A percentile compares a stretch with the other conserved stretches of the same genome.
Evolutionary conservation across 1,139 yeast species (phyloP).

Genomic region (Yamadazyma dendronema): DNA sequence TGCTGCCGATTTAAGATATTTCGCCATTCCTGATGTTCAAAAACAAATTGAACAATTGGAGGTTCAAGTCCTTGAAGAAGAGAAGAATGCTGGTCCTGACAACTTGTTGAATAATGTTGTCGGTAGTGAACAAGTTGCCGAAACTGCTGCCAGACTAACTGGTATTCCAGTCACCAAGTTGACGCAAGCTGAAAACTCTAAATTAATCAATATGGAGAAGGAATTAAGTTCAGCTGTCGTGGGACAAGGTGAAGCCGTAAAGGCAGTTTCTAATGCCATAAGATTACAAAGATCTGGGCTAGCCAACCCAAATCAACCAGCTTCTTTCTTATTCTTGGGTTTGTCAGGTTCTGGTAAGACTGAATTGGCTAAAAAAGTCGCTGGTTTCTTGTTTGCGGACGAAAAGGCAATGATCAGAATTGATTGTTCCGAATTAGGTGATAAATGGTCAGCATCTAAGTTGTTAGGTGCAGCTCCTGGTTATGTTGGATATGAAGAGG

Average conservation of each 20-base stretch:
- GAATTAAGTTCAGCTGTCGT: conserved; percentile 81
- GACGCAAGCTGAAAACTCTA: conserved; percentile 91
- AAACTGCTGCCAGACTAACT: conserved; percentile 94
- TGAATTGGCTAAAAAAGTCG: conserved; percentile 92
- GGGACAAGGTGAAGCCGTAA: conserved; percentile 95
- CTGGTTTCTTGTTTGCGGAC: conserved; percentile 93
- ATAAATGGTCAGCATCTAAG: conserved; percentile 93
- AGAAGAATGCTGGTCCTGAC: conserved; percentile 53
- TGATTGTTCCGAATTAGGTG: conserved; percentile 95
- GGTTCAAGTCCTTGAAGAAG: conserved; percentile 70
- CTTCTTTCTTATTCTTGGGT: conserved; percentile 92
- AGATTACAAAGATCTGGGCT: conserved; percentile 94
- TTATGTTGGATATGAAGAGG: conserved; percentile 96
- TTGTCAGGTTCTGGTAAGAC: conserved; percentile 98
- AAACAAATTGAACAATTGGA: conserved; percentile 76
- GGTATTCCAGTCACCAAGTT: conserved; percentile 98
- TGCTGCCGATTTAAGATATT: conserved; percentile 93
- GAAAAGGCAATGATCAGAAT: conserved; percentile 95
- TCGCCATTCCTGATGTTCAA: conserved; percentile 92
- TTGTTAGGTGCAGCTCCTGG: conserved; percentile 98
- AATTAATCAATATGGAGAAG: conserved; percentile 91
- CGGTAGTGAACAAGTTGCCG: conserved; percentile 90
- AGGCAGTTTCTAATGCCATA: conserved; percentile 93
- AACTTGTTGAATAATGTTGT: conserved; percentile 84
- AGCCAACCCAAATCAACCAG: conserved; percentile 94